Base-by-base conservation (phyloP, 345 rosid genomes). In the Citrus glauca region DNA sequence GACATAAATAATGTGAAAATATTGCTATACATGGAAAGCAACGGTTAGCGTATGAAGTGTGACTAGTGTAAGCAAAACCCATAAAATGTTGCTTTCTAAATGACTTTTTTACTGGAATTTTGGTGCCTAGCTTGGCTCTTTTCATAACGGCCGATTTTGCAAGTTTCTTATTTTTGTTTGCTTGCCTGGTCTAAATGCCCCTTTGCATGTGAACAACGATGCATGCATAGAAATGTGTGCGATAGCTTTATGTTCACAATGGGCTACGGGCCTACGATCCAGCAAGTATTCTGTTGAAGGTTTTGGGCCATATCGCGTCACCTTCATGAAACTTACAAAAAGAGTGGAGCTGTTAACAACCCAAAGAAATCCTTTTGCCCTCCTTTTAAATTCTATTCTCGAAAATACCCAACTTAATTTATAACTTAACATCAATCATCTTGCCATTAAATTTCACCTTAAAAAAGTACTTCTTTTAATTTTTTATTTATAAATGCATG, bases 111-210 rank as follows among this genome's bases (percentile, higher is more conserved):
- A 11, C 8, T 32, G 56, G 22, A 38, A 71, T 84, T 84, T 55
- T 63, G 40, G 70, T 66, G 10, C 17, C 48, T 66, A 33, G 45
- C 14, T 35, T 50, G 1, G 48, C 48, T 66, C 45, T 40, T 67
- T 61, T 82, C 45, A 10, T 25, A 67, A 80, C 68, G 80, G 63
- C 60, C 22, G n/a, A 27, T 66, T 77, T 25, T 10, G 57, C 30
- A 17, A 50, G 40, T 69, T 48, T 40, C 61, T n/a, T 6, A 28
- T 7, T 14, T 10, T 33, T 65, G 37, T 70, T 7, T 53, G 24
- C 0, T 25, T 33, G 57, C 32, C 45, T 9, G 4, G 11, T 57
- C 50, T 57, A 0, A 2, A 4, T 17, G 57, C n/a, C 25, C 0
- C 66, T 59, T 37, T 59, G 50, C 53, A 73, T 59, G 55, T 37